Percentiles rank a stretch among this genome's conserved stretches.
Conservation (phyloP, 805 yeast genomes). For the Tetrapisispora pingtungensis region DNA sequence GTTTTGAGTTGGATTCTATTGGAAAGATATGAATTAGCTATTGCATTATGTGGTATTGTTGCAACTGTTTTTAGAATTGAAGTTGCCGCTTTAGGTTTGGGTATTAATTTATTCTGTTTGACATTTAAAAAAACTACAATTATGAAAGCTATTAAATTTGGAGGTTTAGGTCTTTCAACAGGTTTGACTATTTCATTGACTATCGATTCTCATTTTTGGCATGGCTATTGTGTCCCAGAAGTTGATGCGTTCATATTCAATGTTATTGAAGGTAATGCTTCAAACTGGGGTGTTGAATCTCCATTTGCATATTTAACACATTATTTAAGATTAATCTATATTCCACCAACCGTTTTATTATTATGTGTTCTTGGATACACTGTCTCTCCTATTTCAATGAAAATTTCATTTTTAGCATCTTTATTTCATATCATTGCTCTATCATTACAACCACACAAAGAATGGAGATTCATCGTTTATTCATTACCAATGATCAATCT, state of each 20-base stretch:
- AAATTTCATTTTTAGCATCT: conserved; percentile 42
- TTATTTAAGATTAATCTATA: conserved; percentile 33
- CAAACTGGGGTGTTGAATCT: conserved; percentile 83
- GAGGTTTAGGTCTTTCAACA: conserved; percentile 35
- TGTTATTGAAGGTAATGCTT: conserved; percentile 61
- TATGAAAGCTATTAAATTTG: conserved; percentile 31
- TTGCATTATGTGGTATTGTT: conserved; percentile 48
- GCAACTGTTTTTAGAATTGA: conserved; percentile 70
- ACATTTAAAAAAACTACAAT: conserved; percentile 39
- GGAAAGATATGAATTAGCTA: conserved; percentile 40
- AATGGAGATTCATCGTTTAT: conserved; percentile 84
- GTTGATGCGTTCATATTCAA: conserved; percentile 62
- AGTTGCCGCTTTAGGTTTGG: conserved; percentile 43
- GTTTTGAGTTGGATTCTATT: conserved; percentile 43
- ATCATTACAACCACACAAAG: conserved; percentile 86
- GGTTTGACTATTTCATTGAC: conserved; percentile 42
- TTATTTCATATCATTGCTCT: conserved; percentile 47
- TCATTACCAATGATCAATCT: conserved; percentile 58
- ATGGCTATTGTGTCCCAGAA: conserved; percentile 56
- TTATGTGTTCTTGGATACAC: conserved; percentile 32
- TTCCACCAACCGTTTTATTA: conserved; percentile 37
- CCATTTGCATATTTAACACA: conserved; percentile 52
- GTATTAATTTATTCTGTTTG: conserved; percentile 39
- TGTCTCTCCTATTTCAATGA: conserved; percentile 30
- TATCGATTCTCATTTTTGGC: conserved; percentile 74